Conservation (phyloP, 2,329 filamentous ascomycete species). For the Coccinonectria pachysandricola region DNA sequence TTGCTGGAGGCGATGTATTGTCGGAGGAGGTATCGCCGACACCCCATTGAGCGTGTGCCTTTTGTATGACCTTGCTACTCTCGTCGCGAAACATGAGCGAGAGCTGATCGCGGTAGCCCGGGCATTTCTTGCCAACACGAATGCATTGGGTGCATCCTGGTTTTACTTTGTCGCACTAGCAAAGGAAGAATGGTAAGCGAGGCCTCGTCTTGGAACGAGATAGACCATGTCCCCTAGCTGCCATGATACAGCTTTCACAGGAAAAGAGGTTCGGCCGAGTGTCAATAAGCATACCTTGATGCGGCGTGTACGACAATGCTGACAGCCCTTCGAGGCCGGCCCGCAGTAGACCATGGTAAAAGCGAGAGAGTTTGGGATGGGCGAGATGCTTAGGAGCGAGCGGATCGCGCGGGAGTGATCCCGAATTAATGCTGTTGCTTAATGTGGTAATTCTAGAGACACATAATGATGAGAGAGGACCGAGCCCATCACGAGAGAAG, state of each 20-base stretch:
- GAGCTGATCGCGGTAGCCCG: slow-evolving; percentile 54
- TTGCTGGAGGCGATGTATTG: slow-evolving; percentile 9
- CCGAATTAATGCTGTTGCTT: too few relatives aligned
- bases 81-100: slow-evolving; percentile 59
- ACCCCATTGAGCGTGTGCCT: slow-evolving; percentile 43
- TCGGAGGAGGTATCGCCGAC: slow-evolving; percentile 16
- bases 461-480: slow-evolving; percentile 5
- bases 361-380: slow-evolving; percentile 1
- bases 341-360: slow-evolving; percentile 44
- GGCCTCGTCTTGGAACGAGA: too few relatives aligned
- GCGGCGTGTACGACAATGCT: slow-evolving; percentile 41
- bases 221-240: too few relatives aligned
- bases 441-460: slow-evolving; percentile 3
- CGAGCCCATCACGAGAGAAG: slow-evolving; percentile 15
- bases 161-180: slow-evolving; percentile 48
- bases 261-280: too few relatives aligned
- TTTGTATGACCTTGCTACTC: slow-evolving; percentile 50
- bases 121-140: slow-evolving; percentile 48
- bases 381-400: too few relatives aligned
- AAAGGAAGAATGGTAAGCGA: slow-evolving; percentile 6
- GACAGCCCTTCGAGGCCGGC: slow-evolving; percentile 45
- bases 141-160: slow-evolving; percentile 54
- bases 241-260: too few relatives aligned
- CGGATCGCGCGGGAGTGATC: too few relatives aligned
- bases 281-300: slow-evolving; percentile 50